A percentile compares a stretch with the other conserved stretches of the same genome.
Evolutionary conservation across 2,329 filamentous ascomycete genomes (phyloP).

Genomic region (Coniella vitis): DNA sequence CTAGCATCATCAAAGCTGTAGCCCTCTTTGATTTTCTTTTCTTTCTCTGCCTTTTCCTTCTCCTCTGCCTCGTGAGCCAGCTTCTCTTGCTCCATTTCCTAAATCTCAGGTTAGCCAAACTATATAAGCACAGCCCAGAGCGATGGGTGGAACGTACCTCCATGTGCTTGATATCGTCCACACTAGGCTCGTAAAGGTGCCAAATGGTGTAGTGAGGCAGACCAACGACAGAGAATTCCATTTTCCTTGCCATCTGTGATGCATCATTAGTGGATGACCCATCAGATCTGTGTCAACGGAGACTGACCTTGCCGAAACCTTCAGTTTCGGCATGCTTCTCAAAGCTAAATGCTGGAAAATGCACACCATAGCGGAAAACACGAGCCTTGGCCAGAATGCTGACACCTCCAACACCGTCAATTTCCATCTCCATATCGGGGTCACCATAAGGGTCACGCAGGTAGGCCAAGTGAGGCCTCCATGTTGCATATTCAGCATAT

Average conservation of each 20-base stretch:
- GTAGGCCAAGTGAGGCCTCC: constrained; percentile 94
- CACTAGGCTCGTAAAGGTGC: constrained; percentile 99
- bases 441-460: constrained; percentile 94
- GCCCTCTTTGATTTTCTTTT: constrained; percentile 72
- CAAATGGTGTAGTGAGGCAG: constrained; percentile 97
- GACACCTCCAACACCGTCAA: constrained; percentile 94
- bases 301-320: constrained; percentile 87
- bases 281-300: background rate
- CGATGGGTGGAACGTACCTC: constrained; percentile 46
- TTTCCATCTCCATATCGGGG: constrained; percentile 99
- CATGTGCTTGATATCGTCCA: constrained; percentile 97
- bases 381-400: constrained; percentile 94
- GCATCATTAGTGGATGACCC: background rate
- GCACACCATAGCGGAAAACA: constrained; percentile 89
- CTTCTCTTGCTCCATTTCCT: constrained; percentile 91
- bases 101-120: constrained; percentile 16
- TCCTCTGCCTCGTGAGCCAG: constrained; percentile 75
- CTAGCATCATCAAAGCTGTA: constrained; percentile 62
- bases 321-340: constrained; percentile 98
- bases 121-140: background rate
- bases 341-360: constrained; percentile 97
- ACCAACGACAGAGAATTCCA: constrained; percentile 92
- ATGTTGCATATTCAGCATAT: constrained; percentile 97
- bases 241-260: constrained; percentile 84
- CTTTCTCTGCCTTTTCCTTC: constrained; percentile 61